Evolutionary conservation across 2,329 filamentous ascomycete genomes (phyloP).

Genomic region (Metarhizium album): DNA sequence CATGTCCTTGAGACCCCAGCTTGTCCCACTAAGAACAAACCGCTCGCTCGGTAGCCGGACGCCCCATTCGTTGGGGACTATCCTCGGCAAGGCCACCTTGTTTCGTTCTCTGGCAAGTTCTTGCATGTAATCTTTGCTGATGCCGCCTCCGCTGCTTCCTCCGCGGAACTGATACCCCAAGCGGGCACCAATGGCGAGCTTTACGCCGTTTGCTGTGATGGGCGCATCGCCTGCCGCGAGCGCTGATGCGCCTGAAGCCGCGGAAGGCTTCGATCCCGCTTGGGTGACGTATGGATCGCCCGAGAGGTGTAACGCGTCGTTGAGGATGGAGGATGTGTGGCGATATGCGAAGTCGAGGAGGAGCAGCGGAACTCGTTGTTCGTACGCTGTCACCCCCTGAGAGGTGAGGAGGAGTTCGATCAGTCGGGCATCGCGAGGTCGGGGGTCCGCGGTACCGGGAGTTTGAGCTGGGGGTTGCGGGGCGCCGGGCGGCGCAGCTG

Average conservation of each 20-base stretch:
- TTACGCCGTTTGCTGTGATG: slow-evolving; percentile 57
- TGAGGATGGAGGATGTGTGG: slow-evolving; percentile 62
- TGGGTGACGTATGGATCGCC: slow-evolving; percentile 56
- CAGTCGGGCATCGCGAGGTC: slow-evolving; percentile 68
- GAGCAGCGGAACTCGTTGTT: slow-evolving; percentile 70
- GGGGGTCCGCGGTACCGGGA: slow-evolving; percentile 33
- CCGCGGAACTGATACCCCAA: slow-evolving; percentile 59
- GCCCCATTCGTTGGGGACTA: slow-evolving; percentile 56
- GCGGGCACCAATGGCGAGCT: slow-evolving; percentile 60
- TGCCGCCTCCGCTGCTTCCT: slow-evolving; percentile 39
- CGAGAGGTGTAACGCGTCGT: slow-evolving; percentile 58
- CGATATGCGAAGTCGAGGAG: slow-evolving; percentile 82
- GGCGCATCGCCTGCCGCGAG: slow-evolving; percentile 38
- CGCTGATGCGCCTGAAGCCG: slow-evolving; percentile 36
- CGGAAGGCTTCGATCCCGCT: slow-evolving; percentile 41
- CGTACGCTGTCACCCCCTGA: slow-evolving; percentile 69
- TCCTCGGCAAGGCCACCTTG: slow-evolving; percentile 51
- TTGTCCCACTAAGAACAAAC: slow-evolving; percentile 55
- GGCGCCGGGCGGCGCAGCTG: slow-evolving; percentile 14
- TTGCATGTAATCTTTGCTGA: slow-evolving; percentile 65
- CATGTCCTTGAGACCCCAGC: slow-evolving; percentile 52
- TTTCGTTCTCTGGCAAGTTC: slow-evolving; percentile 66
- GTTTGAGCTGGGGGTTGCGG: slow-evolving; percentile 16
- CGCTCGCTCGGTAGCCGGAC: slow-evolving; percentile 55
- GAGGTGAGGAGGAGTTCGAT: slow-evolving; percentile 71